phyloP scores from a whole-genome alignment of 805 yeast genomes.

The Ogataea corticis region DNA sequence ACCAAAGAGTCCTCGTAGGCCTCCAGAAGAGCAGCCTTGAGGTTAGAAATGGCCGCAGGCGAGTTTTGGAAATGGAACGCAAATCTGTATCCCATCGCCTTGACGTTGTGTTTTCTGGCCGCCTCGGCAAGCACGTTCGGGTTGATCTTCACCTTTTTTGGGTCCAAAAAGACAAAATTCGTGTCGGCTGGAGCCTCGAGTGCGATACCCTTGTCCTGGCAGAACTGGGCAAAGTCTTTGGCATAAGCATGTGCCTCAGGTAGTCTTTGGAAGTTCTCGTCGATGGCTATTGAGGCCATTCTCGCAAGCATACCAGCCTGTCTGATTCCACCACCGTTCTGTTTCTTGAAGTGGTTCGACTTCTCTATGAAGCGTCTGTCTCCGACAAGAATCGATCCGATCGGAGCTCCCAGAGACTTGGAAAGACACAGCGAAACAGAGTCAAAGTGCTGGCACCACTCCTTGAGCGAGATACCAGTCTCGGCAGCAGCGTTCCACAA shows the following conservation, averaged over 20 bases:
- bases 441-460: slow-evolving; percentile 76
- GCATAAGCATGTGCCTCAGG: slow-evolving; percentile 49
- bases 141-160: slow-evolving; percentile 52
- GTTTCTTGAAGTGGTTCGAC: slow-evolving; percentile 83
- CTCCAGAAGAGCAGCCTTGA: slow-evolving; percentile 57
- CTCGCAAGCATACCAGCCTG: slow-evolving; percentile 78
- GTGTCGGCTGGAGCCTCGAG: slow-evolving; percentile 76
- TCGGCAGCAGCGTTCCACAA: slow-evolving; percentile 81
- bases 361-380: slow-evolving; percentile 54
- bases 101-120: slow-evolving; percentile 60
- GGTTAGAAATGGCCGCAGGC: slow-evolving; percentile 50
- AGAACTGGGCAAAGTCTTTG: slow-evolving; percentile 48
- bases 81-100: slow-evolving; percentile 69
- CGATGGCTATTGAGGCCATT: slow-evolving; percentile 75
- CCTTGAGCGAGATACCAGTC: slow-evolving; percentile 63
- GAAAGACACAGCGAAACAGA: slow-evolving; percentile 83
- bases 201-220: slow-evolving; percentile 51
- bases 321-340: slow-evolving; percentile 88
- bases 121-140: slow-evolving; percentile 49
- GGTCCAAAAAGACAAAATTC: slow-evolving; percentile 76
- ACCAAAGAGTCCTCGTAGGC: slow-evolving; percentile 52
- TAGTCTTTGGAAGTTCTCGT: slow-evolving; percentile 64
- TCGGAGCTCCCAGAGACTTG: slow-evolving; percentile 87
- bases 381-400: slow-evolving; percentile 84
- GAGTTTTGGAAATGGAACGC: slow-evolving; percentile 76